Evolutionary conservation across 495 filamentous ascomycete species (phyloP), one percentile per base, ranked within the genome.

Genomic region (Tricharina praecox): DNA sequence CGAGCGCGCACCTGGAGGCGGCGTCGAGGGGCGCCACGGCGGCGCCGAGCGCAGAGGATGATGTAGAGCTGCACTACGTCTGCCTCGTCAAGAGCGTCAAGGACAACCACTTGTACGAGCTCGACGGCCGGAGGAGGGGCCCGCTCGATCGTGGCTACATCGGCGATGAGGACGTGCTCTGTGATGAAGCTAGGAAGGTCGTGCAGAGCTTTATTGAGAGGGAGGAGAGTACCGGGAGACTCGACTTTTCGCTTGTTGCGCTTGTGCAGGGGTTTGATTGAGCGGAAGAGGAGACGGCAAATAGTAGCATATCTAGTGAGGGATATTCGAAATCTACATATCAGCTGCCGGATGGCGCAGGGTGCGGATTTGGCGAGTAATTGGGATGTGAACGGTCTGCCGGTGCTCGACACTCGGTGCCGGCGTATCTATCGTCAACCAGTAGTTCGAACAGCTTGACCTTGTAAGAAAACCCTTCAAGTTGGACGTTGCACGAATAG

Each of bases 61-160:
- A 75, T 60, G 71, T 84, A 20, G 79, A 84, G 57, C 62, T 81
- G 59, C 85, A 93, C 62, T 92, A 85, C 66, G 82, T 93, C 50
- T 78, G 75, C 50, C 92, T 93, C 67, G 82, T 88, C 4, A 84
- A 80, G 67, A 73, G 72, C 1, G 64, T 58, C n/a, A 68, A 66
- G 49, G 73, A 78, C 59, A 76, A 76, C 36, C 69, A 70, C 50
- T 59, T 93, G 51, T 93, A 86, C 77, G 86, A 92, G 70, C 65
- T 94, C 50, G 84, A 93, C 67, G 85, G 86, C 7, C 51, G 54
- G 48, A 57, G 82, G 49, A 78, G 79, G 50, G 83, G 85, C 0
- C 85, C 85, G 2, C 47, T 90, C 23, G 69, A 81, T 25, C 67
- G 81, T n/a, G 85, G 85, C 1, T 50, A 52, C 10, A 59, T 90